A percentile compares a stretch with the other conserved stretches of the same genome.
Conservation (phyloP, 257 asterid genomes). For the Coffea canephora region DNA sequence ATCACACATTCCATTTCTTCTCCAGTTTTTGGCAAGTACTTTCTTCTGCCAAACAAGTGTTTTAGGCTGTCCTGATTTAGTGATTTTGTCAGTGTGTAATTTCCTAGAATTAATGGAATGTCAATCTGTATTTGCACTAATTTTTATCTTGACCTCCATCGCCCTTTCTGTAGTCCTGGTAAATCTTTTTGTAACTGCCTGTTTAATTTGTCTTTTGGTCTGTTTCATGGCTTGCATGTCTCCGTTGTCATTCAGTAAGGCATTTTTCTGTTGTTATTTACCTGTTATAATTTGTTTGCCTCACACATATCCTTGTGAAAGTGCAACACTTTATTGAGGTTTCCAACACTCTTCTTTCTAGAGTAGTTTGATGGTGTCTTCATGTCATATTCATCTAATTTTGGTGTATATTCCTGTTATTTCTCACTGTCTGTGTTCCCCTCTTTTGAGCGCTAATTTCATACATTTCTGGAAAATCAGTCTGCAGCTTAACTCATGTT, state of each 20-base stretch:
- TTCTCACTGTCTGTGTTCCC: background rate
- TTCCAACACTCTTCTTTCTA: background rate
- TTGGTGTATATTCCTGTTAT: background rate
- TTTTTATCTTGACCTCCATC: background rate
- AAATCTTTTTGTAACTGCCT: background rate
- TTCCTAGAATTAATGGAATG: background rate
- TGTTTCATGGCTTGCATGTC: no score
- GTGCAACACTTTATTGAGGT: background rate
- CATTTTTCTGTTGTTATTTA: background rate
- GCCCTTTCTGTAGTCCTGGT: no score
- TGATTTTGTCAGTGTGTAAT: background rate
- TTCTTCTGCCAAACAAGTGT: background rate
- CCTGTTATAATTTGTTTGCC: background rate
- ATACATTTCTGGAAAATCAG: background rate
- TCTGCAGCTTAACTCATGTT: background rate
- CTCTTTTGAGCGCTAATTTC: background rate
- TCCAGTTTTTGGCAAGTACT: constrained; percentile 79
- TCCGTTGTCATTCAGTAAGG: background rate
- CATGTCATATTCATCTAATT: background rate
- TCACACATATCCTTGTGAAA: background rate
- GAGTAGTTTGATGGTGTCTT: background rate
- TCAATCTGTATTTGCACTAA: background rate
- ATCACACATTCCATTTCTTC: constrained; percentile 92
- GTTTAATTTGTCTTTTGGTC: background rate
- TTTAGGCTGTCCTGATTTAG: background rate